These are phyloP conservation scores for Aspergillus saccharolyticus DNA, from an alignment of 495 filamentous ascomycete species.

Conservation along the genomic window DNA sequence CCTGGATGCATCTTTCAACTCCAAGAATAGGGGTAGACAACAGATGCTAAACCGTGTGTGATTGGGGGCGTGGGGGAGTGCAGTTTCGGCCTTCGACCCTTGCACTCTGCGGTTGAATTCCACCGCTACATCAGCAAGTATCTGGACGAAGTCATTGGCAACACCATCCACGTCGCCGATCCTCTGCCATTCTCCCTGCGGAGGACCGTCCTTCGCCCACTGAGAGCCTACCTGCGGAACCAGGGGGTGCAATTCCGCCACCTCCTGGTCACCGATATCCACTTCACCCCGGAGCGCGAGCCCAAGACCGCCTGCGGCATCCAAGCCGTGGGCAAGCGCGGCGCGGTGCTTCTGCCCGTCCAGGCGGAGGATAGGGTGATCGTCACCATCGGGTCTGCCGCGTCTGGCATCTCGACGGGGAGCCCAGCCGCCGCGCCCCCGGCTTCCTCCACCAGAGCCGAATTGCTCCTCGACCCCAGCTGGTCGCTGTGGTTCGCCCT, in stretches of 20 bases:
- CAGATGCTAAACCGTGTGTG: not conserved
- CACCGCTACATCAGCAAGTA: slow-evolving; percentile 21
- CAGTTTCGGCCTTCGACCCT: slow-evolving; percentile 31
- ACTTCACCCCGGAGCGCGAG: slow-evolving; percentile 9
- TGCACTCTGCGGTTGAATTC: slow-evolving; percentile 35
- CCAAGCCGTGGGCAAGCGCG: slow-evolving; percentile 6
- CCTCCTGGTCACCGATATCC: slow-evolving; percentile 18
- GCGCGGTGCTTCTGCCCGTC: slow-evolving; percentile 12
- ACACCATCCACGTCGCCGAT: slow-evolving; percentile 16
- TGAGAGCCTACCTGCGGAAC: slow-evolving; percentile 29
- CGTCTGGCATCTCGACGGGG: slow-evolving; percentile 17
- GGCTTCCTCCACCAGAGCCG: not conserved
- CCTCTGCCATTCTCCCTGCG: slow-evolving; percentile 25
- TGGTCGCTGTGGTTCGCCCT: slow-evolving; percentile 26
- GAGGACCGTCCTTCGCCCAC: slow-evolving; percentile 34
- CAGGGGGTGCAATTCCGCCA: slow-evolving; percentile 40
- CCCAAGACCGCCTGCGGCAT: slow-evolving; percentile 14
- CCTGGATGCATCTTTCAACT: not conserved
- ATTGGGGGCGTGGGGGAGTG: not conserved
- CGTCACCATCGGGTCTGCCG: slow-evolving; percentile 21
- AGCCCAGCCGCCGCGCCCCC: slow-evolving; percentile 11
- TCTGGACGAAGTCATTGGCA: slow-evolving; percentile 17
- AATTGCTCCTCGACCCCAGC: slow-evolving; percentile 16
- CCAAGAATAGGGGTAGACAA: no score
- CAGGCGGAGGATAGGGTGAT: slow-evolving; percentile 21